Conservation (phyloP, 306 rosid genomes). For the Citrullus mucosospermus region DNA sequence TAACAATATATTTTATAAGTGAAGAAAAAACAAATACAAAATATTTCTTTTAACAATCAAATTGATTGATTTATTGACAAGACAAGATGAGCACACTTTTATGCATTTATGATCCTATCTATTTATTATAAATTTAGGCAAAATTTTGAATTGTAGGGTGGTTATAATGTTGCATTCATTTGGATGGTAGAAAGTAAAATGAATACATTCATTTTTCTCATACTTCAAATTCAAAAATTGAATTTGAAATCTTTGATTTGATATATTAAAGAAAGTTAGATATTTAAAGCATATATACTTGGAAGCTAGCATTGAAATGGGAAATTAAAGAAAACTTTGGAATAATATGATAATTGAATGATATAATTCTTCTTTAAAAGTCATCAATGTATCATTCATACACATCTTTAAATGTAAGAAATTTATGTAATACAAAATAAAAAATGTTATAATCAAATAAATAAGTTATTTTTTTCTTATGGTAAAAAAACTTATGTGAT, state of each 20-base stretch:
- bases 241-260: constrained; percentile 7
- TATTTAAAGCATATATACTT: background rate
- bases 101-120: background rate
- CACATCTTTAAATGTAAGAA: no score
- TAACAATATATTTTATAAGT: background rate
- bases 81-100: background rate
- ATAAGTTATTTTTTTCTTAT: no score
- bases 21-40: background rate
- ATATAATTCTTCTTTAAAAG: no score
- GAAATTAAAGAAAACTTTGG: background rate
- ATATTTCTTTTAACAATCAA: background rate
- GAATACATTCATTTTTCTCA: background rate
- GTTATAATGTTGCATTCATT: background rate
- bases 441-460: no score
- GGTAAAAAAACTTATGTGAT: no score
- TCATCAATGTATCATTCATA: no score
- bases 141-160: background rate
- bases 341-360: background rate
- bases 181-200: background rate
- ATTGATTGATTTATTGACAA: background rate
- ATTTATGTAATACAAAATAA: no score
- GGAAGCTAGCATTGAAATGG: background rate
- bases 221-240: background rate
- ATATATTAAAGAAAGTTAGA: background rate
- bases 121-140: background rate